phyloP scores from a whole-genome alignment of 2,329 filamentous ascomycete species.

The Lojkania enalia region DNA sequence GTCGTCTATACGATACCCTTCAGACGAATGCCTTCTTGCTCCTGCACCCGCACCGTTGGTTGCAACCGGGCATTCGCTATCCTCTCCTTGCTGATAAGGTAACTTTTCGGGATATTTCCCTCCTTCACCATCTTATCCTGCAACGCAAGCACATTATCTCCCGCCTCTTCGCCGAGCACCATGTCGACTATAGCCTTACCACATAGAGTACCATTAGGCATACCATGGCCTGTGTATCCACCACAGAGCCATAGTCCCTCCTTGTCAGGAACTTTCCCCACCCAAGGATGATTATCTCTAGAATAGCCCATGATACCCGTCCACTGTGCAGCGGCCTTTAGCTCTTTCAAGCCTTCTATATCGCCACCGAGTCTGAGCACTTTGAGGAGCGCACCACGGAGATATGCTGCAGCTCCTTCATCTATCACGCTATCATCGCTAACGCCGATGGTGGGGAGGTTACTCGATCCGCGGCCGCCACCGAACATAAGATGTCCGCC shows the following conservation, averaged over 20 bases:
- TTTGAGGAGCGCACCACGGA: conserved; percentile 52
- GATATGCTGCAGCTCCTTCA: conserved; percentile 57
- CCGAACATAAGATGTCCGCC: conserved; percentile 69
- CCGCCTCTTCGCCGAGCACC: conserved; percentile 52
- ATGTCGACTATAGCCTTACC: conserved; percentile 66
- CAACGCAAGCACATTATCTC: conserved; percentile 34
- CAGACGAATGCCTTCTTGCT: conserved; percentile 31
- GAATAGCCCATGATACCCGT: conserved; percentile 81
- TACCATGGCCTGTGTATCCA: conserved; percentile 74
- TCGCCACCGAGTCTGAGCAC: conserved; percentile 41
- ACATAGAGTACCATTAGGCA: conserved; percentile 72
- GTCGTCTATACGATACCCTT: conserved; percentile 29
- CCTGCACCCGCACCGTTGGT: conserved; percentile 41
- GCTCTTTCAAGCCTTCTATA: conserved; percentile 45
- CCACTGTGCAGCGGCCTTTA: conserved; percentile 61
- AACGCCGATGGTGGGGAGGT: conserved; percentile 56
- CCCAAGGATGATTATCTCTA: conserved; percentile 69
- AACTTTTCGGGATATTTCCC: conserved; percentile 42
- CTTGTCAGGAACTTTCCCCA: conserved; percentile 65
- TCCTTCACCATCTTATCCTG: conserved; percentile 37
- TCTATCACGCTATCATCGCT: conserved; percentile 65
- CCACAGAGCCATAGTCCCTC: conserved; percentile 65
- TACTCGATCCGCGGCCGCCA: conserved; percentile 64
- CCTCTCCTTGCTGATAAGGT: conserved; percentile 43
- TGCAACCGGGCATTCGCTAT: conserved; percentile 30